Base-by-base conservation (phyloP, 2,329 filamentous ascomycete genomes). In the Dendrostoma leiphaemia region DNA sequence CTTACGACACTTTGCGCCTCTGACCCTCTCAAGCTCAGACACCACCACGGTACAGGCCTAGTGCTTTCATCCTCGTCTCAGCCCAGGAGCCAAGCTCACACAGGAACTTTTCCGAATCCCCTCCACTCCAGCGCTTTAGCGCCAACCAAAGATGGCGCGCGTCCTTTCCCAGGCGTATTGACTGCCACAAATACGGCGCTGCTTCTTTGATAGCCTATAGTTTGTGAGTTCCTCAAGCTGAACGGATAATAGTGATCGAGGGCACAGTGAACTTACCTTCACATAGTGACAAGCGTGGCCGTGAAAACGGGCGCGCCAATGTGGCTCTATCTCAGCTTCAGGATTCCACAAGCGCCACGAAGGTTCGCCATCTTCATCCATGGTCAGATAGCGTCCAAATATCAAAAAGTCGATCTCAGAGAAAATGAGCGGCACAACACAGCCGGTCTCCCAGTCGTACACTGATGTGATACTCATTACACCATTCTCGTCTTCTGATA, bases 361-460 rank as follows among this genome's bases (percentile, higher is more conserved):
- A 41, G 65, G 61, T 38, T 54, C 32, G n/a, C 53, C 62, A 43
- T 60, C 38, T 17, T 60, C 55, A 45, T 63, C 61, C 2, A 26
- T 4, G 23, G 38, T 41, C 13, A 41, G 23, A 15, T 41, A 41
- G 38, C 38, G 38, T 9, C 38, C 38, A 41, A 41, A 41, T 23
- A 41, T 41, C 38, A 41, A 23, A 13, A 41, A 68, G 32, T 69
- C 51, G 43, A 69, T 56, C 40, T 66, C 67, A 19, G 67, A 67
- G 38, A 64, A 59, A 49, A 69, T 63, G 47, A 59, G 38, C 12
- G 38, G 38, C 5, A 41, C 38, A 3, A 41, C 26, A n/a, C 38
- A 63, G 9, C 59, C 63, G 26, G 62, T 66, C 54, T 69, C 66
- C 64, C 62, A 65, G 54, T 69, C 65, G n/a, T 50, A 41, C 3